Evolutionary conservation across 768 basidiomycete species (phyloP).

Genomic region (Pleurotus ostreatus): DNA sequence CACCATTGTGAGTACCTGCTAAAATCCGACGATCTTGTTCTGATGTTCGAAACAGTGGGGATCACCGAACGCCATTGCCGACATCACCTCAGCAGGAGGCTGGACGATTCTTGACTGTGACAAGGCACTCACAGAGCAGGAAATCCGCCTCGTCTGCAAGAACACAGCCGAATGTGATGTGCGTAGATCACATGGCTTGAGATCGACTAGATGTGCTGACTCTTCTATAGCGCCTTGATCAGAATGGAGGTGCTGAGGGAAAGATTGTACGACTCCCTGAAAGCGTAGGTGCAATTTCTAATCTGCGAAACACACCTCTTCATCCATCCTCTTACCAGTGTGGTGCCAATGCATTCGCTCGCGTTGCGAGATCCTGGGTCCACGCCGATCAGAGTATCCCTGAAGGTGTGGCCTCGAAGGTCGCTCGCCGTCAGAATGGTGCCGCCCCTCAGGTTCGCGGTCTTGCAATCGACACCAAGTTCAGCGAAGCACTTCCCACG

Average conservation of each 20-base stretch:
- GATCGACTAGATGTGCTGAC: conserved; percentile 31
- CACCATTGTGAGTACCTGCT: conserved; percentile 9
- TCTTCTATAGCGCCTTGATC: conserved; percentile 36
- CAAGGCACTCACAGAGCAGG: neutral
- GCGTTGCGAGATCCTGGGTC: conserved; percentile 36
- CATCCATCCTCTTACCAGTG: conserved; percentile 24
- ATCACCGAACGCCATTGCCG: neutral
- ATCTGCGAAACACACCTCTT: conserved; percentile 26
- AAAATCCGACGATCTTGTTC: neutral
- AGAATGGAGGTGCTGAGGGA: conserved; percentile 38
- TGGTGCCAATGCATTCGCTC: conserved; percentile 34
- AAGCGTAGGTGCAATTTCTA: conserved; percentile 34
- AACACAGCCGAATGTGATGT: conserved; percentile 24
- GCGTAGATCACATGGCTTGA: conserved; percentile 19
- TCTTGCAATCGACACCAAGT: conserved; percentile 37
- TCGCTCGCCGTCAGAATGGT: conserved; percentile 22
- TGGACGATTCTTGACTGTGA: conserved; percentile 2
- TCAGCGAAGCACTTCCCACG: conserved; percentile 21
- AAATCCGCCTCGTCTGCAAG: conserved; percentile 8
- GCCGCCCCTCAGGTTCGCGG: conserved; percentile 37
- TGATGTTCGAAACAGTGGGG: conserved; percentile 2
- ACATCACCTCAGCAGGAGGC: conserved; percentile 1
- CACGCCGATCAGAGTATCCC: conserved; percentile 42
- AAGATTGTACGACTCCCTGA: conserved; percentile 55
- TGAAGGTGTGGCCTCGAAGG: conserved; percentile 17